phyloP scores from a whole-genome alignment of 768 basidiomycete genomes.

The Trametes cingulata region DNA sequence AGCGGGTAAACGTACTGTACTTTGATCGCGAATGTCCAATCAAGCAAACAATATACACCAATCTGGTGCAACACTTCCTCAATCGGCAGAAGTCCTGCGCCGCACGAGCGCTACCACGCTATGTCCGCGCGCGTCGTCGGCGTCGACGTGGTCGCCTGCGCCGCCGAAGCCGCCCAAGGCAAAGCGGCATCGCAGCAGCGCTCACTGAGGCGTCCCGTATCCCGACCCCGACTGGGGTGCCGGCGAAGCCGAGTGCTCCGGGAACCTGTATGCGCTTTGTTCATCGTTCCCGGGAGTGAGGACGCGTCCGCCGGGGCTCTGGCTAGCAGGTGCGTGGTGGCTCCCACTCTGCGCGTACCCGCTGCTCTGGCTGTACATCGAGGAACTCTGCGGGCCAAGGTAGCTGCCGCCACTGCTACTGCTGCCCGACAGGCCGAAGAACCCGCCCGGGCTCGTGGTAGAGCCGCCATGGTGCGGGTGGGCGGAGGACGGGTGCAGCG shows the following conservation, averaged over 20 bases:
- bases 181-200: background rate
- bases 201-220: conserved; percentile 36
- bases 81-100: background rate
- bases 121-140: background rate
- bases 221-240: conserved; percentile 35
- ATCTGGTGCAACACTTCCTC: background rate
- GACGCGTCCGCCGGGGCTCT: conserved; percentile 19
- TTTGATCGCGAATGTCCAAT: conserved; percentile 18
- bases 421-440: conserved; percentile 25
- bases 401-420: conserved; percentile 20
- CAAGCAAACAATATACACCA: conserved; percentile 6
- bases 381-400: conserved; percentile 16
- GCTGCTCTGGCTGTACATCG: conserved; percentile 18
- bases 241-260: conserved; percentile 32
- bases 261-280: conserved; percentile 27
- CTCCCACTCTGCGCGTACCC: conserved; percentile 23
- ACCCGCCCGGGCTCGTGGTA: conserved; percentile 11
- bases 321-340: conserved; percentile 15
- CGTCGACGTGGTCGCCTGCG: background rate
- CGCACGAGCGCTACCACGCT: background rate
- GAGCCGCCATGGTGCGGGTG: conserved; percentile 16
- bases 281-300: conserved; percentile 21
- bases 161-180: background rate
- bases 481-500: conserved; percentile 23
- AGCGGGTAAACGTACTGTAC: conserved; percentile 17